Evolutionary conservation across 495 filamentous ascomycete species (phyloP).

Genomic region (Penicillium bialowiezense): DNA sequence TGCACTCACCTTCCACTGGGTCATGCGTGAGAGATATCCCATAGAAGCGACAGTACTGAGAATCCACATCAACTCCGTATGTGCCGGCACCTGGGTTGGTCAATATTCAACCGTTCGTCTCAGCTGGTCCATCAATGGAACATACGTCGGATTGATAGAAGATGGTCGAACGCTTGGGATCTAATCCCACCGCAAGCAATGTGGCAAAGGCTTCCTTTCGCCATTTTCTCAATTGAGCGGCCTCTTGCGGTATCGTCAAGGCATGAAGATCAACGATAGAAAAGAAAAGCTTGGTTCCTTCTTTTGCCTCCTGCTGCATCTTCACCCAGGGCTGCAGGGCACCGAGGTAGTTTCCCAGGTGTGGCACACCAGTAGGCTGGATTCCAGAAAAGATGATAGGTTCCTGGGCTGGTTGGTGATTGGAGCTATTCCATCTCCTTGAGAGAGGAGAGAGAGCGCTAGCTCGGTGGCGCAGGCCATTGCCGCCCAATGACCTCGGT

Average conservation of each 20-base stretch:
- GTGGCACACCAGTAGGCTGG: conserved; percentile 93
- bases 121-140: neutral
- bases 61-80: conserved; percentile 94
- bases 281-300: conserved; percentile 64
- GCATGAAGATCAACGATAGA: conserved; percentile 92
- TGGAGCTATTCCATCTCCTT: conserved; percentile 11
- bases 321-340: conserved; percentile 84
- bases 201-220: conserved; percentile 74
- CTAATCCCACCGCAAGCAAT: conserved; percentile 78
- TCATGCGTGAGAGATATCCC: conserved; percentile 91
- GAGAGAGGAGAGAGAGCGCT: conserved; percentile 2
- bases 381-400: conserved; percentile 83
- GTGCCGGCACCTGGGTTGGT: conserved; percentile 61
- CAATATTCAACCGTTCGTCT: conserved; percentile 4
- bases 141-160: conserved; percentile 78
- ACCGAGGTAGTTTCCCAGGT: conserved; percentile 93
- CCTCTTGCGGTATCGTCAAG: conserved; percentile 71
- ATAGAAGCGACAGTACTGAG: conserved; percentile 83
- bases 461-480: neutral
- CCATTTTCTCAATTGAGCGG: conserved; percentile 53
- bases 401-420: conserved; percentile 7
- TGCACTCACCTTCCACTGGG: conserved; percentile 95
- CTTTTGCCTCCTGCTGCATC: conserved; percentile 61
- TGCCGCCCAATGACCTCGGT: conserved; percentile 5
- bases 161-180: conserved; percentile 70